Evolutionary conservation across 2,329 filamentous ascomycete genomes (phyloP), one percentile per base, ranked within the genome.

Genomic region (Ophiostoma novo-ulmi): DNA sequence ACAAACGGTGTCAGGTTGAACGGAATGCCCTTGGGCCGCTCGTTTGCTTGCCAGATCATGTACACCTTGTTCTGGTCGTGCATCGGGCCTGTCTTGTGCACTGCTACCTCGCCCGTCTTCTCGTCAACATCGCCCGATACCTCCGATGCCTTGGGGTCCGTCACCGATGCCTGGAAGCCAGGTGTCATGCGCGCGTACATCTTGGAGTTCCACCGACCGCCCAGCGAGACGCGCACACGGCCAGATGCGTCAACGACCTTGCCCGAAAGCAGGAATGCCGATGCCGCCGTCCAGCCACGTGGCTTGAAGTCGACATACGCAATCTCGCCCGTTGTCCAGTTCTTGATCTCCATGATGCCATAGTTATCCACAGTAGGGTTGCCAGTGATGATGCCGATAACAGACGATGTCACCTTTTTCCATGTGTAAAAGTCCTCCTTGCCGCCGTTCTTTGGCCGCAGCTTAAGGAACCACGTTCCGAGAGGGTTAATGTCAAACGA

Each of bases 1-100:
- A 94, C 95, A 77, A 99, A 98, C 0, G 95, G 94, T 0, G 95
- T 99, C 71, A 99, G 85, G 80, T 98, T 99, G 85, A 99, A 99
- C 0, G 95, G 95, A 71, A 97, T 94, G 41, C 91, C 92, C 14
- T 86, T 82, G 0, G 95, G 93, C 8, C 94, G 88, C 48, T 86
- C 81, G 79, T 97, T 89, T 36, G 91, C 91, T 82, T 98, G 89
- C 95, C 95, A 99, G 71, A 99, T 91, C 38, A 97, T 82, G 81
- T 97, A 94, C 0, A 93, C 94, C 77, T 92, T 88, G 76, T 83
- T 90, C 13, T 90, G 88, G 77, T 87, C 92, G 39, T 26, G 39
- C 79, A 77, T 85, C 75, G 84, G 86, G 78, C 79, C 88, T 77
- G 85, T 83, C 68, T 78, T 79, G 75, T 82, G 81, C 71, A 83